Evolutionary conservation across 1,139 yeast species (phyloP), one percentile per base, ranked within the genome.

Genomic region (Suhomyces terraborum): DNA sequence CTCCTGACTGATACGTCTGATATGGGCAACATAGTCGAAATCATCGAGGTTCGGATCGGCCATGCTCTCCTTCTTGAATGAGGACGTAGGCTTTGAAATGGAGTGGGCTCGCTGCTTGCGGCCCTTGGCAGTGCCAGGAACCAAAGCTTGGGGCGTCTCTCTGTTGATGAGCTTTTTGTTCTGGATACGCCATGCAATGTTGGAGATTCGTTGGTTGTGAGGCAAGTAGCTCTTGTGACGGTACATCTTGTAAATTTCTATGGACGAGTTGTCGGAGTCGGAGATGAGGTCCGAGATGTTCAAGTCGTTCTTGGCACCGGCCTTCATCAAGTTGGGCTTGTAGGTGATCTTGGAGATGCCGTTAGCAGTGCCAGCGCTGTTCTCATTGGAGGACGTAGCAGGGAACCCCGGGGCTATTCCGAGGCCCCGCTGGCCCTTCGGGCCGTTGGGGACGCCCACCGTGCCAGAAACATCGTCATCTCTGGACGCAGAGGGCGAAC

Each of bases 101-200:
- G 45, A 35, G n/a, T 38, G 38, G 22, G 43, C 33, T 18, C 45
- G 28, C 10, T 49, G 48, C 29, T 46, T 48, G 29, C 47, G 33
- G 16, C 41, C 47, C 19, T 35, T 40, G 12, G 36, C 14, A 8
- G 33, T 14, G n/a, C 23, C 22, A 4, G 25, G 14, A 8, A 24
- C 32, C 13, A 19, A 22, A 28, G 23, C 31, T 22, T 14, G 29
- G 10, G 22, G 28, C 18, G 21, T 25, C 28, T 10, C 38, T 20
- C 35, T 22, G 17, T 41, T 32, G 35, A 65, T 32, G 35, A 59
- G 32, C 50, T 72, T 71, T 33, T 56, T 57, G 52, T 69, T 71
- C 40, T 72, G 75, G 41, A 73, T 70, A 43, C 78, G 56, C 77
- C 77, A 72, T 6, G 78, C 77, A 19, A 73, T 63, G 52, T 73